Percentiles rank a stretch among this genome's conserved stretches.
phyloP scores from a whole-genome alignment of 352 stramenopile species.

The Globisporangium camurandrum region DNA sequence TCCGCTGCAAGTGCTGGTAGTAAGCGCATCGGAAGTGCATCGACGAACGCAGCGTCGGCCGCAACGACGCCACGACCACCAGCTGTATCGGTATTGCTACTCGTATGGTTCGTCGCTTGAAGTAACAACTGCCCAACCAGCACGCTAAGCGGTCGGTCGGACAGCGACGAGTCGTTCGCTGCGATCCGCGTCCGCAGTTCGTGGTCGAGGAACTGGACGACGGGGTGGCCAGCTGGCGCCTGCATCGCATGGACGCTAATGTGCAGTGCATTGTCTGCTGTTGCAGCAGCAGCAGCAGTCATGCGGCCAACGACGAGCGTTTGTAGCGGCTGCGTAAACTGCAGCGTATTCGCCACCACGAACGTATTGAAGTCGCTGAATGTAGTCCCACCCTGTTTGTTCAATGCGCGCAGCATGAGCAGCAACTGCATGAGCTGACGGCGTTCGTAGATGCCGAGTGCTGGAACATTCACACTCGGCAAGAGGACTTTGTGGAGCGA shows the following conservation, averaged over 20 bases:
- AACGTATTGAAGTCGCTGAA: slow-evolving; percentile 40
- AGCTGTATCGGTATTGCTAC: too few relatives aligned
- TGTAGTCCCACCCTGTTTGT: slow-evolving; percentile 27
- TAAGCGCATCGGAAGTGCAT: slow-evolving; percentile 5
- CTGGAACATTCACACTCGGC: slow-evolving; percentile 11
- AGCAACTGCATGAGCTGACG: slow-evolving; percentile 26
- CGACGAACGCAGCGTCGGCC: slow-evolving; percentile 15
- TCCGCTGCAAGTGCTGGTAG: slow-evolving; percentile 15
- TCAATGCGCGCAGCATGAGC: slow-evolving; percentile 27
- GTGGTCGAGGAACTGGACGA: slow-evolving; percentile 21
- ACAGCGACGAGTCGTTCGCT: slow-evolving; percentile 16
- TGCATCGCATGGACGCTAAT: slow-evolving; percentile 26
- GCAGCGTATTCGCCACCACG: slow-evolving; percentile 15
- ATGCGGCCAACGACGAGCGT: slow-evolving; percentile 19
- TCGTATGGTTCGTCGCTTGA: background rate
- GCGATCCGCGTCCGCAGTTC: slow-evolving; percentile 18
- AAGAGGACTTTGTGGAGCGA: slow-evolving; percentile 31
- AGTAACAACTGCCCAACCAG: slow-evolving; percentile 23
- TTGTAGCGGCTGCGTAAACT: background rate
- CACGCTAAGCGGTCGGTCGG: slow-evolving; percentile 17
- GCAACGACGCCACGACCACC: slow-evolving; percentile 14
- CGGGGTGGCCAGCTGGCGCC: slow-evolving; percentile 18
- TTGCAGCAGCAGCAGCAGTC: background rate
- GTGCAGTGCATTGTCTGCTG: slow-evolving; percentile 9
- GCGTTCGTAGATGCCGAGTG: slow-evolving; percentile 12